These are phyloP conservation scores for Cochlearia excelsa DNA, from an alignment of 345 rosid genomes.

Conservation along the genomic window DNA sequence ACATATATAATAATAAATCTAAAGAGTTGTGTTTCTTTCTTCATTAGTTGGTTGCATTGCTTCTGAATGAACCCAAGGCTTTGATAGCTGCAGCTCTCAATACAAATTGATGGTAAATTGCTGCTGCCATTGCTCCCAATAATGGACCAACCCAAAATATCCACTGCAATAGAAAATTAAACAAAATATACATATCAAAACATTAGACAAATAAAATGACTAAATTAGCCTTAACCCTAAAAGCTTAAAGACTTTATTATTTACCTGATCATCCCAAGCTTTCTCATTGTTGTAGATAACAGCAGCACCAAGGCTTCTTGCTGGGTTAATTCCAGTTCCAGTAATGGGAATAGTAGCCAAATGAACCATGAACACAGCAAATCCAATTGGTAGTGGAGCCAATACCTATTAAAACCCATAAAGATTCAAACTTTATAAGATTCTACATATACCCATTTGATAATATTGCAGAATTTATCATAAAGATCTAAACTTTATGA, in stretches of 20 bases:
- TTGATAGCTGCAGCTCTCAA: slow-evolving; percentile 67
- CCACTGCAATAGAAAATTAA: slow-evolving; percentile 42
- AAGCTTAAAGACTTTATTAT: background rate
- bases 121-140: slow-evolving; percentile 73
- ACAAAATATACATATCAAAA: background rate
- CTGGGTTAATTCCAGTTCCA: slow-evolving; percentile 81
- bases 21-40: slow-evolving; percentile 10
- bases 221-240: background rate
- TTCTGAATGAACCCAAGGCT: slow-evolving; percentile 66
- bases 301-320: slow-evolving; percentile 77
- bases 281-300: slow-evolving; percentile 58
- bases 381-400: slow-evolving; percentile 84
- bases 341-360: slow-evolving; percentile 79
- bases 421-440: background rate
- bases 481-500: background rate
- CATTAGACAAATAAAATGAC: background rate
- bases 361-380: slow-evolving; percentile 76
- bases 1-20: background rate
- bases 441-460: background rate
- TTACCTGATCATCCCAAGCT: slow-evolving; percentile 61
- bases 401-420: slow-evolving; percentile 25
- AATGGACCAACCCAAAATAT: slow-evolving; percentile 81
- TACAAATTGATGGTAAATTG: slow-evolving; percentile 63
- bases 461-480: background rate
- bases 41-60: slow-evolving; percentile 52